Conservation (phyloP, 2,329 filamentous ascomycete species). For the Coniella vitis region DNA sequence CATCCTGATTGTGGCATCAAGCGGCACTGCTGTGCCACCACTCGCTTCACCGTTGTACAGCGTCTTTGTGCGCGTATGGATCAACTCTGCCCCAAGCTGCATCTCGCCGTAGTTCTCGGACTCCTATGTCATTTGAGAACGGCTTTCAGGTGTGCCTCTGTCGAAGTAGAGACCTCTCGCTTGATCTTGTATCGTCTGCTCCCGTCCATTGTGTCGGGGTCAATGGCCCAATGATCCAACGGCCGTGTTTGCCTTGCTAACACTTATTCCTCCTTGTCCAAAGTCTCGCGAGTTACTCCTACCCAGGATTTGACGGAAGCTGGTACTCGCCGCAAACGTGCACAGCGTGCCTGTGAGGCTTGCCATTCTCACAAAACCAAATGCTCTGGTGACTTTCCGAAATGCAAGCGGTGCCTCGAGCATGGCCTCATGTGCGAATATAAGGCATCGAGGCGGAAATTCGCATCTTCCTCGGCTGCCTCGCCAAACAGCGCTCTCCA, state of each 20-base stretch:
- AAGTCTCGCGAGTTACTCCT: constrained; percentile 31
- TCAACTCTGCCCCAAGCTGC: too few relatives aligned
- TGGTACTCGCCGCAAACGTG: constrained; percentile 34
- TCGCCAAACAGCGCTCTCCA: constrained; percentile 3
- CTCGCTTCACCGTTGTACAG: neutral
- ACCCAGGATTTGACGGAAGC: constrained; percentile 36
- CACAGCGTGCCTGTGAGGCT: constrained; percentile 34
- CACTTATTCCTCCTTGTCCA: constrained; percentile 9
- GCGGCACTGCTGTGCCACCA: neutral
- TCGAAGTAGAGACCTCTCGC: too few relatives aligned
- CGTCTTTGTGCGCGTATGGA: neutral
- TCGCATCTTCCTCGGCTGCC: constrained; percentile 25
- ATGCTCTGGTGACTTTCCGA: constrained; percentile 34
- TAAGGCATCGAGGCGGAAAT: constrained; percentile 31
- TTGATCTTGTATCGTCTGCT: neutral
- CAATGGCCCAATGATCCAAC: neutral
- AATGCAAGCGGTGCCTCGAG: constrained; percentile 31
- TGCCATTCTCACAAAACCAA: constrained; percentile 38
- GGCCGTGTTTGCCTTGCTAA: neutral
- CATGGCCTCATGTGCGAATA: constrained; percentile 33
- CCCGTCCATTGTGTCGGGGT: neutral
- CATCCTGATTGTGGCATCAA: too few relatives aligned
- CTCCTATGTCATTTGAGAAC: too few relatives aligned
- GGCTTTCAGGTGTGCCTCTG: too few relatives aligned
- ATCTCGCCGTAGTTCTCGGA: too few relatives aligned